Percentiles rank a stretch among this genome's conserved stretches.
phyloP scores from a whole-genome alignment of 75 land plant genomes.

The Pinus tabuliformis region DNA sequence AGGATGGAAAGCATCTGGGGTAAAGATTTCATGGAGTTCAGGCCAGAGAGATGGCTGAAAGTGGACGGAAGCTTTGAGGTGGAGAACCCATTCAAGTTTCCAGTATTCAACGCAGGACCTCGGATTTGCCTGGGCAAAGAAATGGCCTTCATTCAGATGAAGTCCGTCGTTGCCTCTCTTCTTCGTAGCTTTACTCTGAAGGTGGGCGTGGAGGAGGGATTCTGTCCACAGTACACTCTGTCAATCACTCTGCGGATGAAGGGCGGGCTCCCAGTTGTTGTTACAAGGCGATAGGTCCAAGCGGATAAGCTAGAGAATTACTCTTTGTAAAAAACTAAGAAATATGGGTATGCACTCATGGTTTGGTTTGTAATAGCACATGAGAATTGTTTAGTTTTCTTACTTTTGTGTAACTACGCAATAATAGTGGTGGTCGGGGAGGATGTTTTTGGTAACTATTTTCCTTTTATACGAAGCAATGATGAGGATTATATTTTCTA shows the following conservation, averaged over 20 bases:
- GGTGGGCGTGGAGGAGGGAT: conserved; percentile 23
- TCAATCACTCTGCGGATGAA: conserved; percentile 23
- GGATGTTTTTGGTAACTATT: no score
- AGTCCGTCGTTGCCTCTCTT: conserved; percentile 33
- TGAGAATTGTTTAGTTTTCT: no score
- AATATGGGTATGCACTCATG: no score
- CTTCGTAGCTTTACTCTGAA: conserved; percentile 26
- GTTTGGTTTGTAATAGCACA: no score
- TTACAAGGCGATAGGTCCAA: neutral
- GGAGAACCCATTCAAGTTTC: conserved; percentile 21
- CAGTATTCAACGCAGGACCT: conserved; percentile 55
- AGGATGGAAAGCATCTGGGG: conserved; percentile 38
- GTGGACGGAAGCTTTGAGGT: conserved; percentile 14
- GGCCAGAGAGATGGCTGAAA: conserved; percentile 31
- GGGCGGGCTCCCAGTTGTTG: conserved; percentile 2
- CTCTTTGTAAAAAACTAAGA: no score
- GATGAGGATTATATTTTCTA: no score
- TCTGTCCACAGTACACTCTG: conserved; percentile 16
- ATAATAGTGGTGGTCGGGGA: no score
- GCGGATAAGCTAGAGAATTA: no score
- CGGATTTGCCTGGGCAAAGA: conserved; percentile 66
- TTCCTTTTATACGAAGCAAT: no score
- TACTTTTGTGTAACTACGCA: no score
- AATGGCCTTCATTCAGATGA: conserved; percentile 46
- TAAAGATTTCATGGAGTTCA: conserved; percentile 20